Evolutionary conservation across 805 yeast species (phyloP).

Genomic region (Blastobotrys muscicola): DNA sequence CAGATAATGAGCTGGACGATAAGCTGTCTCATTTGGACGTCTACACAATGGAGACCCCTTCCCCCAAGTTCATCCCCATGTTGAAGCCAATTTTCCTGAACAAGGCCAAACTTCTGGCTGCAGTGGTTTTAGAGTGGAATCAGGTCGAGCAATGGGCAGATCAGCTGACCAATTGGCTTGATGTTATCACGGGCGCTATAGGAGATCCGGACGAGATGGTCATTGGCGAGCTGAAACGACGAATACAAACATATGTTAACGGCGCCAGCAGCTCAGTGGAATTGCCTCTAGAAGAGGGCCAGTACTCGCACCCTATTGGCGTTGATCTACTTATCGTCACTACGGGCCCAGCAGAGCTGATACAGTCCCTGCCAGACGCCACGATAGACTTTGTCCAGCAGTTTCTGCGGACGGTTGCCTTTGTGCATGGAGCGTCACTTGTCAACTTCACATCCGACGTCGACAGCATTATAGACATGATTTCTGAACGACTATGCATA

Average conservation of each 20-base stretch:
- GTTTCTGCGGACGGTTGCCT: conserved; percentile 20
- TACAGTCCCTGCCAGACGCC: conserved; percentile 13
- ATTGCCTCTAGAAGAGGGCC: conserved; percentile 24
- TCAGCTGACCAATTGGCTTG: conserved; percentile 13
- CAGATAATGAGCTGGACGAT: conserved; percentile 20
- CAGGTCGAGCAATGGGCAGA: conserved; percentile 13
- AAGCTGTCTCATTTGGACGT: conserved; percentile 14
- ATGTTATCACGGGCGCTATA: conserved; percentile 9
- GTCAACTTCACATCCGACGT: conserved; percentile 9
- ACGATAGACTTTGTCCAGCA: conserved; percentile 24
- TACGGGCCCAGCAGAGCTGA: conserved; percentile 13
- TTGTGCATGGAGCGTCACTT: conserved; percentile 13
- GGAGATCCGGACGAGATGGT: conserved; percentile 5
- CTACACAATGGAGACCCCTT: conserved; percentile 12
- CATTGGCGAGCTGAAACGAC: conserved; percentile 2
- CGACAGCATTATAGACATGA: conserved; percentile 7
- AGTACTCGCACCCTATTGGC: conserved; percentile 22
- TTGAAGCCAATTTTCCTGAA: conserved; percentile 9
- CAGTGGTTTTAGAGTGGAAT: conserved; percentile 12
- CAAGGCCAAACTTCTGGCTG: conserved; percentile 9
- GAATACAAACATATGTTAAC: conserved; percentile 12
- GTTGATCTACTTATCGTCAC: conserved; percentile 19
- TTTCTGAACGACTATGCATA: conserved; percentile 16
- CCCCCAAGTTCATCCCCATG: conserved; percentile 1
- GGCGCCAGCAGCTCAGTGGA: conserved; percentile 8